These are phyloP conservation scores for Nemania sp. DNA, from an alignment of 2,329 filamentous ascomycete species.

Conservation along the genomic window DNA sequence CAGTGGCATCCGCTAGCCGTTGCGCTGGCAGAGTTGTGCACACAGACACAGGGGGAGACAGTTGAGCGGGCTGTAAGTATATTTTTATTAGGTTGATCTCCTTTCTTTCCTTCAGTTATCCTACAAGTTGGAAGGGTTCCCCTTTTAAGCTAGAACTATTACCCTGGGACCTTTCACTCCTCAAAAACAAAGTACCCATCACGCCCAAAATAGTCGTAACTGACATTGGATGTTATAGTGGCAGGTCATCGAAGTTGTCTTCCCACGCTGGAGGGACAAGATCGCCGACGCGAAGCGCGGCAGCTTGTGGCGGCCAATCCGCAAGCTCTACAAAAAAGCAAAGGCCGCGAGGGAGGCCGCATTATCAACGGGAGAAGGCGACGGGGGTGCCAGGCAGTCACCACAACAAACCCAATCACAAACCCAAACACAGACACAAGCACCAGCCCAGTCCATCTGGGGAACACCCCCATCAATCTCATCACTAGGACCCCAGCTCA, in stretches of 20 bases:
- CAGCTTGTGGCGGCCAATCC: conserved; percentile 66
- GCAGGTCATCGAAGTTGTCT: conserved; percentile 60
- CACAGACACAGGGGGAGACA: conserved; percentile 58
- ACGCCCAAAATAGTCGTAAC: not conserved
- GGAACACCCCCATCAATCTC: conserved; percentile 10
- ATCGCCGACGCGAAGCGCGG: conserved; percentile 64
- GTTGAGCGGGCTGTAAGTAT: conserved; percentile 56
- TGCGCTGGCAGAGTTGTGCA: conserved; percentile 64
- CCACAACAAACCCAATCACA: too few relatives aligned
- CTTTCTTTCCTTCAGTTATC: not conserved
- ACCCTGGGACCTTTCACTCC: not conserved
- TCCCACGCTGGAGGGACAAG: conserved; percentile 56
- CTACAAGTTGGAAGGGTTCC: not conserved
- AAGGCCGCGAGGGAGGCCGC: conserved; percentile 54
- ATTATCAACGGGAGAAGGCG: conserved; percentile 29
- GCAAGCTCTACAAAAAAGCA: conserved; percentile 65
- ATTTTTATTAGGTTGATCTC: not conserved
- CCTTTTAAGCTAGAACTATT: not conserved
- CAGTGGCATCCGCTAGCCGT: conserved; percentile 68
- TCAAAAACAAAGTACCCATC: not conserved
- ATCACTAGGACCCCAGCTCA: conserved; percentile 2
- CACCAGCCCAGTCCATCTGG: conserved; percentile 5
- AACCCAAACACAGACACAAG: not conserved
- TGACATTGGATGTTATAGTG: conserved; percentile 49
- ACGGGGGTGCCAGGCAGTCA: not conserved